Percentiles rank a stretch among this genome's conserved stretches.
Evolutionary conservation across 2,329 filamentous ascomycete species (phyloP).

Genomic region (Sordariomycetes sp.): DNA sequence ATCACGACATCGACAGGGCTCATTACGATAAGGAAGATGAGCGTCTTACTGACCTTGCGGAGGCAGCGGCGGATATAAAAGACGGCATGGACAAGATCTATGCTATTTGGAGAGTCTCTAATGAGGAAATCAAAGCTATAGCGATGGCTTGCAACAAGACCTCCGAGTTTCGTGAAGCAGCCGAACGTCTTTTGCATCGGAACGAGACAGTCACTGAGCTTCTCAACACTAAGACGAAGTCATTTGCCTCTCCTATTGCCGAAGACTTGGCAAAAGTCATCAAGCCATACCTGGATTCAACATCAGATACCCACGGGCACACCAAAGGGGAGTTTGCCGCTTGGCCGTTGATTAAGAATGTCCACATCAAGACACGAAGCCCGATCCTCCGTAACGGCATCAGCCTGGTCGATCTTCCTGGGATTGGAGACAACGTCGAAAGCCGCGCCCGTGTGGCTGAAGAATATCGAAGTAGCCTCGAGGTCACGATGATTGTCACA

Average conservation of each 20-base stretch:
- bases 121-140: conserved; percentile 5
- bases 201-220: conserved; percentile 4
- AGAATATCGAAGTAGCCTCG: conserved; percentile 9
- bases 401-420: conserved; percentile 43
- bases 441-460: conserved; percentile 15
- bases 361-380: conserved; percentile 32
- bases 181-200: conserved; percentile 7
- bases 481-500: conserved; percentile 17
- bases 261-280: conserved; percentile 7
- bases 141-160: not conserved
- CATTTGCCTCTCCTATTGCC: conserved; percentile 2
- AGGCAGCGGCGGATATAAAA: conserved; percentile 4
- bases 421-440: conserved; percentile 30
- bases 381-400: conserved; percentile 36
- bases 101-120: conserved; percentile 11
- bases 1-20: not conserved
- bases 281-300: conserved; percentile 18
- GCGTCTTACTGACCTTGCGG: not conserved
- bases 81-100: conserved; percentile 11
- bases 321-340: conserved; percentile 9
- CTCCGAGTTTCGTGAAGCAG: not conserved
- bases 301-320: not conserved
- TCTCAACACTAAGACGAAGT: conserved; percentile 1
- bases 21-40: conserved; percentile 9
- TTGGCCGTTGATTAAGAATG: conserved; percentile 26